phyloP scores from a whole-genome alignment of 371 early-diverging fungal species.

The Amoeboaphelidium protococcarum region DNA sequence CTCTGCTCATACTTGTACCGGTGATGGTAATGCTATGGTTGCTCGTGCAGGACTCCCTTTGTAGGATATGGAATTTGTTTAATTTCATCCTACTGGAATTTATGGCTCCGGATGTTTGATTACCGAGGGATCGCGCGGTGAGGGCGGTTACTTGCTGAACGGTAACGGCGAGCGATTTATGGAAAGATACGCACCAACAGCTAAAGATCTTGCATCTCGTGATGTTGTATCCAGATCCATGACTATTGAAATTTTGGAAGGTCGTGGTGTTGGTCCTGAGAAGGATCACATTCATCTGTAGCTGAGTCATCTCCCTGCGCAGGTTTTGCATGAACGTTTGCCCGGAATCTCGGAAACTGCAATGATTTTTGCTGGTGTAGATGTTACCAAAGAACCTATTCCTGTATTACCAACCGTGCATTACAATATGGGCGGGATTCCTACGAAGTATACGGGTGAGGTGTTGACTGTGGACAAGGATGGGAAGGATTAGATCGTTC shows the following conservation, averaged over 20 bases:
- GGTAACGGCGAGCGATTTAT: slow-evolving; percentile 56
- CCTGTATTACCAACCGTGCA: slow-evolving; percentile 97
- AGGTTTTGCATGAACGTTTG: slow-evolving; percentile 71
- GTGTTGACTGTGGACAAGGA: slow-evolving; percentile 40
- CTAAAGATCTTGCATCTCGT: slow-evolving; percentile 89
- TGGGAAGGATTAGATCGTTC: slow-evolving; percentile 21
- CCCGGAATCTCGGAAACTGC: slow-evolving; percentile 96
- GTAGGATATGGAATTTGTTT: slow-evolving; percentile 28
- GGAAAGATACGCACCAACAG: slow-evolving; percentile 95
- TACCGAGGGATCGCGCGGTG: slow-evolving; percentile 61
- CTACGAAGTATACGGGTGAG: slow-evolving; percentile 87
- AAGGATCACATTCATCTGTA: slow-evolving; percentile 89
- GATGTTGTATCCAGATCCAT: slow-evolving; percentile 94
- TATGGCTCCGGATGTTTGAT: slow-evolving; percentile 94
- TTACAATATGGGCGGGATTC: slow-evolving; percentile 98
- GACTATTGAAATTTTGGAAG: slow-evolving; percentile 92
- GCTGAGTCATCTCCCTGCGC: slow-evolving; percentile 78
- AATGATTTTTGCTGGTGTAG: slow-evolving; percentile 75
- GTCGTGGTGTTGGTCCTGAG: slow-evolving; percentile 85
- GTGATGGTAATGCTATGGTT: slow-evolving; percentile 32
- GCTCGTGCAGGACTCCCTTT: slow-evolving; percentile 24
- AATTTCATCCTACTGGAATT: slow-evolving; percentile 36
- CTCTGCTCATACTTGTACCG: slow-evolving; percentile 70
- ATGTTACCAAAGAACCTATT: slow-evolving; percentile 95
- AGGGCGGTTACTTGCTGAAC: slow-evolving; percentile 27